These are phyloP conservation scores for Flaveria linearis DNA, from an alignment of 129 eudicot species.

Conservation along the genomic window DNA sequence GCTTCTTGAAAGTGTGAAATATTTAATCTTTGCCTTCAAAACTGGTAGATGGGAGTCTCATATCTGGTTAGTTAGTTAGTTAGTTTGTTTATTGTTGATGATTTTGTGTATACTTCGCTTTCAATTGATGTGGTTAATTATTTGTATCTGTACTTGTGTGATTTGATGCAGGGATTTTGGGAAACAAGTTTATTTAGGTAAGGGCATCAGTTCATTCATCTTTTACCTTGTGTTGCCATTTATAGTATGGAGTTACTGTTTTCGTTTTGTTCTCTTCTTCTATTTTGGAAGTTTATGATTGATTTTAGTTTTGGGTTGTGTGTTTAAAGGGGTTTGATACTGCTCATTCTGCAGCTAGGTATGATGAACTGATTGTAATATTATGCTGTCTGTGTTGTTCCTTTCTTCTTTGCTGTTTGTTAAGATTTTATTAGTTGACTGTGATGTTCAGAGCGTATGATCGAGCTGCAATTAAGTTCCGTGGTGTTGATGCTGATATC, in stretches of 20 bases:
- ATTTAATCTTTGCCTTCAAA: no score
- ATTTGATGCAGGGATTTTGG: constrained; percentile 79
- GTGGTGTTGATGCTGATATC: constrained; percentile 75
- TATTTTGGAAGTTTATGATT: constrained; percentile 25
- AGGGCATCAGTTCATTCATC: constrained; percentile 8
- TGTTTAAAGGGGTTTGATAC: constrained; percentile 33
- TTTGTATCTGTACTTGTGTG: background rate
- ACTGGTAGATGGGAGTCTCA: constrained; percentile 95
- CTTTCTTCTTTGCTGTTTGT: background rate
- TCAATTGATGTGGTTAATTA: no score
- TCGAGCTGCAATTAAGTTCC: constrained; percentile 75
- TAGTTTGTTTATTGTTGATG: background rate
- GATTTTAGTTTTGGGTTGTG: constrained; percentile 21
- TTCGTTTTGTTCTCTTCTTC: constrained; percentile 1
- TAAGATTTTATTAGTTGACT: background rate
- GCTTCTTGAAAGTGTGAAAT: no score
- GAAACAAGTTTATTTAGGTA: constrained; percentile 87
- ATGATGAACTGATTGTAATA: constrained; percentile 6
- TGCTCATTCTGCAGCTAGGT: constrained; percentile 70
- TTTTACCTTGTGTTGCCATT: constrained; percentile 25
- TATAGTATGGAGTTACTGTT: constrained; percentile 19
- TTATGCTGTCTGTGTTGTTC: background rate
- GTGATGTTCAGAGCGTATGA: constrained; percentile 58
- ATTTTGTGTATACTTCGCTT: background rate
- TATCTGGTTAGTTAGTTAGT: constrained; percentile 53